These are phyloP conservation scores for Stephania cephalantha DNA, from an alignment of 164 flowering plant species.

Conservation along the genomic window DNA sequence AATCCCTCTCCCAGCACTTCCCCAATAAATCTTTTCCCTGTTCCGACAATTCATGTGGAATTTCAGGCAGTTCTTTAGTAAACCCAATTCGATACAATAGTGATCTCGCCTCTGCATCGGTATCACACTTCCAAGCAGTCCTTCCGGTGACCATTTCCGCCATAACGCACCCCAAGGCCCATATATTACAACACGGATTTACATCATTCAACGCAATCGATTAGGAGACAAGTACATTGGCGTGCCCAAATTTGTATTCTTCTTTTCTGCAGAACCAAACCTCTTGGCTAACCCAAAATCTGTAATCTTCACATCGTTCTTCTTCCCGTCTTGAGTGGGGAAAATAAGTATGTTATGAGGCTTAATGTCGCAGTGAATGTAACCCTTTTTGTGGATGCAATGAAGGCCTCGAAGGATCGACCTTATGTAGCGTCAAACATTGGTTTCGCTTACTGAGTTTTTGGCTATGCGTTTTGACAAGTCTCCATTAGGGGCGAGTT, in stretches of 20 bases:
- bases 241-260: slow-evolving; percentile 35
- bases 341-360: slow-evolving; percentile 51
- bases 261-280: not conserved
- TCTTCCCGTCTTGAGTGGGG: slow-evolving; percentile 13
- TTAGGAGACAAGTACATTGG: slow-evolving; percentile 63
- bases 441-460: slow-evolving; percentile 31
- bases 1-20: slow-evolving; percentile 43
- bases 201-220: slow-evolving; percentile 23
- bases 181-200: slow-evolving; percentile 40
- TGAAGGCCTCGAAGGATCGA: slow-evolving; percentile 40
- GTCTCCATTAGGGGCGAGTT: slow-evolving; percentile 53
- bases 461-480: slow-evolving; percentile 40
- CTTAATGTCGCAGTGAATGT: slow-evolving; percentile 80
- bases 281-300: slow-evolving; percentile 77
- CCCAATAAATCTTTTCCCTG: slow-evolving; percentile 48
- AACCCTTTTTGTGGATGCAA: slow-evolving; percentile 46
- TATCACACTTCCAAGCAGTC: slow-evolving; percentile 32
- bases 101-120: slow-evolving; percentile 11
- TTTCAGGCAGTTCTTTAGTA: slow-evolving; percentile 34
- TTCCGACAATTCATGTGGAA: slow-evolving; percentile 34
- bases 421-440: slow-evolving; percentile 33
- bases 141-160: slow-evolving; percentile 52
- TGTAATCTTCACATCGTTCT: slow-evolving; percentile 47
- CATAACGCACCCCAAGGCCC: slow-evolving; percentile 67
- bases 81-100: slow-evolving; percentile 33